Percentiles rank a stretch among this genome's conserved stretches.
Conservation (phyloP, 164 flowering plant species). For the Santalum album region DNA sequence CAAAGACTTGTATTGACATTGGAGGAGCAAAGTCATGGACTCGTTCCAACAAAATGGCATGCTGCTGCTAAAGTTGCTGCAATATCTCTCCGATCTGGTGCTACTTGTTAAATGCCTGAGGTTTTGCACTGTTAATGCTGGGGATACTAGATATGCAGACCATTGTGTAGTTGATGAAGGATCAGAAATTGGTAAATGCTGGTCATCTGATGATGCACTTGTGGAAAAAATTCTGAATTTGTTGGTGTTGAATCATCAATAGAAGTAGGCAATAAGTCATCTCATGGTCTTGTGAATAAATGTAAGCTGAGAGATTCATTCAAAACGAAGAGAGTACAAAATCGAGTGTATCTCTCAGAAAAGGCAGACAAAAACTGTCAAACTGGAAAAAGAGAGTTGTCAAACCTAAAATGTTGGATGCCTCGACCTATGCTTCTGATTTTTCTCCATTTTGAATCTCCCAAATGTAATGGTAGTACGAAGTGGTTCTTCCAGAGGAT, state of each 20-base stretch:
- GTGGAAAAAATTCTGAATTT: constrained; percentile 30
- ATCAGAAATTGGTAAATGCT: constrained; percentile 41
- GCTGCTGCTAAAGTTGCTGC: constrained; percentile 15
- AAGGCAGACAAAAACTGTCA: constrained; percentile 12
- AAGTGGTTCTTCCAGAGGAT: constrained; percentile 13
- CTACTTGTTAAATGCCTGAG: constrained; percentile 8
- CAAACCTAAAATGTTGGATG: constrained; percentile 31
- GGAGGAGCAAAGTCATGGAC: constrained; percentile 11
- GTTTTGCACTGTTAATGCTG: constrained; percentile 30
- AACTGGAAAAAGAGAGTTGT: constrained; percentile 22
- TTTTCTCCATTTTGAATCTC: constrained; percentile 13
- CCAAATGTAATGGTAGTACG: constrained; percentile 6
- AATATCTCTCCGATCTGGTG: constrained; percentile 14
- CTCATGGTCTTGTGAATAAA: constrained; percentile 29
- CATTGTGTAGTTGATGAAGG: constrained; percentile 43
- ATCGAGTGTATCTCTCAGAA: constrained; percentile 13
- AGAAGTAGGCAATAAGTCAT: constrained; percentile 14
- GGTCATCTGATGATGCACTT: constrained; percentile 43
- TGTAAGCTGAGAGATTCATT: constrained; percentile 25
- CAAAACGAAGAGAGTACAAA: constrained; percentile 24
- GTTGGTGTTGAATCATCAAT: constrained; percentile 13
- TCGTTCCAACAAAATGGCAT: constrained; percentile 9
- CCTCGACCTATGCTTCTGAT: constrained; percentile 17
- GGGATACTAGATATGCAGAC: constrained; percentile 14
- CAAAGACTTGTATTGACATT: constrained; percentile 14